Base-by-base conservation (phyloP, 2,329 filamentous ascomycete genomes). In the Sporothrix pallida region DNA sequence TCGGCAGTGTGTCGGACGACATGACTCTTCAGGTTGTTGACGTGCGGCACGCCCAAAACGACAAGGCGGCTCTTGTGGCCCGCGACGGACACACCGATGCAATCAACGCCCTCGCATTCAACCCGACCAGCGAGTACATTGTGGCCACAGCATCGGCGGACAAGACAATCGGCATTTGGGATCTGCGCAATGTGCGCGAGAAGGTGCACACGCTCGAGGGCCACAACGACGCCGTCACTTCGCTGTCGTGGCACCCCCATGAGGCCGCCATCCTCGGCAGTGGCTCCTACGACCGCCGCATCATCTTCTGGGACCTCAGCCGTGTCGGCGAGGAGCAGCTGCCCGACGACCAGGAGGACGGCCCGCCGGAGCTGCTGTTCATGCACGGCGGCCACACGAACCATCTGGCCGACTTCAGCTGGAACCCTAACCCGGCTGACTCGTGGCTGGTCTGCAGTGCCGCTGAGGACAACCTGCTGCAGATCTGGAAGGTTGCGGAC, bases 341-440 rank as follows among this genome's bases (percentile, higher is more conserved):
- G 12, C 94, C 94, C 2, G 97, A 99, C 77, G 96, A 99, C 82
- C 92, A 92, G 69, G 95, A 98, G 78, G 96, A 99, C 80, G 96
- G 96, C 0, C 93, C 95, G 1, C 95, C 96, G 70, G 96, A 99
- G 83, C 86, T 99, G 92, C 85, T 99, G 1, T 99, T 99, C 84
- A 98, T 99, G 95, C 96, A 99, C 79, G 96, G 96, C 75, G 96
- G 96, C 46, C 97, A 99, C 84, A 99, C 96, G 12, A 98, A 98
- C 83, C 92, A 97, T 77, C 90, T 99, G 75, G 94, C 93, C 50
- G 97, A 99, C 83, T 99, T 99, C 80, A 95, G 92, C 83, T 99
- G 95, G 95, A 99, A 99, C 83, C 90, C 90, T 78, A 97, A 97
- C 81, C 90, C 90, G 78, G 97, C 97, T 80, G 94, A 98, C 79